phyloP scores from a whole-genome alignment of 2,329 filamentous ascomycete species.

The Botrytis hyacinthi region DNA sequence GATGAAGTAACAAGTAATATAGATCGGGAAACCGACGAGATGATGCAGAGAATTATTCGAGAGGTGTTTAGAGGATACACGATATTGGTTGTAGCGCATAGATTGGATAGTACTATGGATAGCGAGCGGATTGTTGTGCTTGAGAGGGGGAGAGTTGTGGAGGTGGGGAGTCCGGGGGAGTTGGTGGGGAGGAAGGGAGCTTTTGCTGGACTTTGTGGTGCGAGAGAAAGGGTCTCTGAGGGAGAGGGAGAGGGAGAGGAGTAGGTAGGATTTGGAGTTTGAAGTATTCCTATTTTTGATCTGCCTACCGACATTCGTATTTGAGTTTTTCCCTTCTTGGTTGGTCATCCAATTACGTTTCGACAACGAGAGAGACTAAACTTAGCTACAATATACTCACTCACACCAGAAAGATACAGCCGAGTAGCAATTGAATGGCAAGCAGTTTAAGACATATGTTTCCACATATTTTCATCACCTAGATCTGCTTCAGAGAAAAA shows the following conservation, averaged over 20 bases:
- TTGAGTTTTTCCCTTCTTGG: neutral
- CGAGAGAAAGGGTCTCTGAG: too few species aligned
- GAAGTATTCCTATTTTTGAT: neutral
- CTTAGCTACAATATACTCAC: neutral
- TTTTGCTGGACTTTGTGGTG: neutral
- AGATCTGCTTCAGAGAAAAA: neutral
- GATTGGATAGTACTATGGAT: conserved; percentile 46
- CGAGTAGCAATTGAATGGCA: neutral
- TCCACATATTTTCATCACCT: neutral
- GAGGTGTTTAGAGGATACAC: conserved; percentile 54
- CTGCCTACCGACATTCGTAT: neutral
- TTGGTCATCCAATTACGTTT: neutral
- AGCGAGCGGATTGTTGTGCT: conserved; percentile 52
- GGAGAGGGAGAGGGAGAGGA: neutral
- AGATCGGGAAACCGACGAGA: conserved; percentile 48
- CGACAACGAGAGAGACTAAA: accelerated
- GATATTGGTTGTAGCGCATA: conserved; percentile 44
- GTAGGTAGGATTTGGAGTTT: neutral
- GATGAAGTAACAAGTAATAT: neutral
- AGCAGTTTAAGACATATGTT: too few species aligned
- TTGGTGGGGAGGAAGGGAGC: neutral
- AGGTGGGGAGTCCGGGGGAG: conserved; percentile 12
- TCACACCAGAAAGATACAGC: neutral
- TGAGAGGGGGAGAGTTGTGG: conserved; percentile 40
- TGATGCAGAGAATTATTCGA: conserved; percentile 54